Evolutionary conservation across 2,329 filamentous ascomycete species (phyloP), one percentile per base, ranked within the genome.

Genomic region (Diplodia mutila): DNA sequence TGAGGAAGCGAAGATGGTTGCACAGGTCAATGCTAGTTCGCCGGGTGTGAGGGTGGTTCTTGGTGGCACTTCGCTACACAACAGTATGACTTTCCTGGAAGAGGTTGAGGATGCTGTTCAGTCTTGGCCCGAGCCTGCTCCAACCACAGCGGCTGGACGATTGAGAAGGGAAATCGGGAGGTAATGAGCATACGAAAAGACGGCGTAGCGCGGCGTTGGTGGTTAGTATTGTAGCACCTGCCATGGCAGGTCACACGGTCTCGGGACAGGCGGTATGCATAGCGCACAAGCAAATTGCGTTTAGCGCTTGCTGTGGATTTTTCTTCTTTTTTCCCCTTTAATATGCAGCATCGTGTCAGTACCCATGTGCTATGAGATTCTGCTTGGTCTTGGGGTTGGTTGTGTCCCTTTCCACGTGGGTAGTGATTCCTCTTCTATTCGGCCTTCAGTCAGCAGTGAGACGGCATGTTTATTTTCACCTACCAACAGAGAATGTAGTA

Each of bases 1-100:
- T 75, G 95, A 99, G 78, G 95, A 99, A 79, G 94, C 95, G 6
- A 97, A 97, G 82, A 93, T 93, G 85, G 89, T 98, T 48, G 93
- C 95, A n/a, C 89, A 94, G 72, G 89, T 99, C 68, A 99, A 99
- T 80, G 93, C 93, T 21, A 92, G 90, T 67, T 91, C 91, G 12
- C 94, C 94, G 0, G 95, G 95, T 0, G 86, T 98, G 11, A 87
- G 95, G 66, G 90, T 99, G 4, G 93, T 98, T 12, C 82, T 99
- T 6, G 94, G 93, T 11, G 94, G 93, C 3, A 98, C 95, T 0
- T 89, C 87, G 7, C 85, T 99, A 71, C 92, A 97, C 74, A 99
- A 97, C 75, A 93, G 93, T 70, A 86, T 86, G 12, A 92, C 89
- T 0, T 99, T 98, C 77, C 79, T 98, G 71, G 93, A 96, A 73